Evolutionary conservation across 108 stramenopile species (phyloP).

Genomic region (Skeletonema costatum): DNA sequence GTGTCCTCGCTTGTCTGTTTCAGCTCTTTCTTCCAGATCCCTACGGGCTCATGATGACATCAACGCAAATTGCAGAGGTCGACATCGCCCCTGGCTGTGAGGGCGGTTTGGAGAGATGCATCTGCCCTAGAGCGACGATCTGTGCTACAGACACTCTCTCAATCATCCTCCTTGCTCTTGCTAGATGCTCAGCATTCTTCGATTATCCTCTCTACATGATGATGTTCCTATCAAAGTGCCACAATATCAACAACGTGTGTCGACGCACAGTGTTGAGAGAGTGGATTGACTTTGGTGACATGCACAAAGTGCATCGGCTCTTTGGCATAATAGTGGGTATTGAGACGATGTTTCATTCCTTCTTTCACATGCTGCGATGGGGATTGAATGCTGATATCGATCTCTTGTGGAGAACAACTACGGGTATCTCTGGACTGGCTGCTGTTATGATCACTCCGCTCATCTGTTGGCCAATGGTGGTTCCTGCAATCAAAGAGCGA

Average conservation of each 20-base stretch:
- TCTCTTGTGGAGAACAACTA: neutral
- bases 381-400: neutral
- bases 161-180: conserved; percentile 16
- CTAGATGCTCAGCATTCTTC: conserved; percentile 27
- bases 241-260: conserved; percentile 7
- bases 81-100: conserved; percentile 9
- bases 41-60: neutral
- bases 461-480: neutral
- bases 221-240: conserved; percentile 19
- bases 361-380: conserved; percentile 14
- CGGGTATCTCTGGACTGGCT: neutral
- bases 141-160: conserved; percentile 12
- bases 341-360: conserved; percentile 19
- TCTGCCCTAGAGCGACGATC: conserved; percentile 28
- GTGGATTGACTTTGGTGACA: neutral
- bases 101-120: conserved; percentile 6
- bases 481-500: neutral
- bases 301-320: conserved; percentile 1
- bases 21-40: conserved; percentile 7
- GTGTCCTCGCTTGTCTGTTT: neutral
- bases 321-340: conserved; percentile 13
- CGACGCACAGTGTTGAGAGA: neutral
- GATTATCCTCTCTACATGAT: conserved; percentile 35
- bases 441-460: neutral
- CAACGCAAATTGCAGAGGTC: neutral